Base-by-base conservation (phyloP, 306 rosid genomes). In the Glycine tomentella region DNA sequence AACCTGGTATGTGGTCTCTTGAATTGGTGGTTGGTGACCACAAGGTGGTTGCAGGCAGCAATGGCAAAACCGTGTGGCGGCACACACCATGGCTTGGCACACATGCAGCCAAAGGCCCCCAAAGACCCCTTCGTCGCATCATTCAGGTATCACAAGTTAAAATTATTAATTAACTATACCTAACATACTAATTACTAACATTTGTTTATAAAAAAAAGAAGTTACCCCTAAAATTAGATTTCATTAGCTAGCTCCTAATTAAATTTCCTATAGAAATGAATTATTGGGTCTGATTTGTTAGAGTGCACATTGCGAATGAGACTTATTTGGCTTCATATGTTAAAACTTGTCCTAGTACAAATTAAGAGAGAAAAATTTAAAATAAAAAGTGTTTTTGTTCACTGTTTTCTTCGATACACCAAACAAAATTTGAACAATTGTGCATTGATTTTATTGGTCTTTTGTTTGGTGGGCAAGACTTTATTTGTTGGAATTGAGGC, bases 21-120 rank as follows among this genome's bases (percentile, higher is more conserved):
- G 99, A 95, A 50, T 80, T 95, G 81, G 97, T 92, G 8, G 99
- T 91, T 44, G 97, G 96, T 8, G 91, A 94, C 4, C 91, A 88
- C 70, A 92, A 95, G 83, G 93, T 95, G 7, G 87, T 95, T 4
- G 99, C 99, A 13, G 99, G 99, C 11, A 91, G 99, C 58, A 97
- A 95, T 14, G 99, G 97, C 9, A 95, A 95, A 61, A 95, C 90
- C 2, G 98, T 92, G 1, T 95, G 99, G 99, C 85, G 98, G 46
- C 98, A 95, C 79, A 93, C 98, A 2, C 96, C 99, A 11, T 95
- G 99, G 99, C 88, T 95, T 0, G 99, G 99, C 8, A 89, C 97
- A 3, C 93, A 95, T 57, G 97, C 98, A 0, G 98, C 99, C 74
- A 95, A 93, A 83, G 99, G 98, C 16, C 98, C 99, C 34, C 98